phyloP scores from a whole-genome alignment of 2,329 filamentous ascomycete species.

The Myotisia sp. region DNA sequence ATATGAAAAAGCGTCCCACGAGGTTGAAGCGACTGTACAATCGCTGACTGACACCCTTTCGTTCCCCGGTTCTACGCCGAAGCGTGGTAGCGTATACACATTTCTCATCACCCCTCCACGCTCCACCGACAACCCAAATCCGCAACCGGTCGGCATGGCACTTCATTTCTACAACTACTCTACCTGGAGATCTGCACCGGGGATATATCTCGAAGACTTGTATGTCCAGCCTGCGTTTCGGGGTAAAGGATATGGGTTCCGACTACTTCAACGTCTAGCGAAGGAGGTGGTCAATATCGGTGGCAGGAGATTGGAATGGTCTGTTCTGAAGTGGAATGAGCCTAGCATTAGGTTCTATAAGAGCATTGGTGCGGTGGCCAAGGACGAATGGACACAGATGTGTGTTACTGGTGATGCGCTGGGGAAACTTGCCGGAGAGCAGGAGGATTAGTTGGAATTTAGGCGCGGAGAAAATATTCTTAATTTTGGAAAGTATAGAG shows the following conservation, averaged over 20 bases:
- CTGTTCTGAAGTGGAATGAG: constrained; percentile 83
- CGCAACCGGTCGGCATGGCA: constrained; percentile 56
- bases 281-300: constrained; percentile 58
- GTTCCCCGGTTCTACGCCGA: constrained; percentile 45
- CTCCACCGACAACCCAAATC: constrained; percentile 27
- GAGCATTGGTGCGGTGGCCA: constrained; percentile 29
- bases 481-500: too few species aligned
- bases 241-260: constrained; percentile 64
- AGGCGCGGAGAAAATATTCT: too few species aligned
- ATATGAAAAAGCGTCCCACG: constrained; percentile 65
- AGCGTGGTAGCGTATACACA: constrained; percentile 55
- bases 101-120: constrained; percentile 47
- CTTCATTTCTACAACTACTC: constrained; percentile 93
- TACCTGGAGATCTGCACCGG: constrained; percentile 76
- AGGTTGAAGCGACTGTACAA: constrained; percentile 64
- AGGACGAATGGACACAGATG: constrained; percentile 39
- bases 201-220: constrained; percentile 90
- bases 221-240: constrained; percentile 60
- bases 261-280: constrained; percentile 61
- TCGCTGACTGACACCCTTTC: constrained; percentile 62
- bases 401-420: constrained; percentile 35
- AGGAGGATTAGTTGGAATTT: not conserved
- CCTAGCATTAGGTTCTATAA: constrained; percentile 77
- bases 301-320: constrained; percentile 74
- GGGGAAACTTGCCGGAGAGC: constrained; percentile 25